A percentile compares a stretch with the other conserved stretches of the same genome.
Conservation (phyloP, 345 rosid species). For the Corymbia maculata region DNA sequence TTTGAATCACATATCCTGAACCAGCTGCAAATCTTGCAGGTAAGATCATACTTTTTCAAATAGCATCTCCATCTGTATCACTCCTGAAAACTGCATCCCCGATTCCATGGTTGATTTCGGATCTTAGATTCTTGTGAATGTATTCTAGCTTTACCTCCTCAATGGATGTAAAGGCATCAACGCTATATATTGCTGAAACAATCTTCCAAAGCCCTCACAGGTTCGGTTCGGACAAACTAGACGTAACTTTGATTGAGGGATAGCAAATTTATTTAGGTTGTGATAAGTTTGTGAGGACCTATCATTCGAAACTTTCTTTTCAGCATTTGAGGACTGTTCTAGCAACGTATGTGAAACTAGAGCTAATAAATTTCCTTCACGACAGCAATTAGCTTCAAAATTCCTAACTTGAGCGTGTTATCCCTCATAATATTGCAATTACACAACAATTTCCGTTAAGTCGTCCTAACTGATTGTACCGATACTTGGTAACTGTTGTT, state of each 20-base stretch:
- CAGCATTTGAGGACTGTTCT: background rate
- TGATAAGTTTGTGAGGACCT: background rate
- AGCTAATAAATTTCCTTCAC: background rate
- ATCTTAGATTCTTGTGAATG: background rate
- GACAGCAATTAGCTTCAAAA: background rate
- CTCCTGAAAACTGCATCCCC: background rate
- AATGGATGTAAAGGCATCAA: background rate
- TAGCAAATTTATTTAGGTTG: background rate
- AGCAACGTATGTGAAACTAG: background rate
- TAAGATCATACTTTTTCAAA: background rate
- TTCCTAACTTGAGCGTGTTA: background rate
- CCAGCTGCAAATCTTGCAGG: background rate
- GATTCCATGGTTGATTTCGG: background rate
- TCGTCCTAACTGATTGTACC: background rate
- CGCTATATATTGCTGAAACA: background rate
- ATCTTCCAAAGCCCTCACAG: background rate
- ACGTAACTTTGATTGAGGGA: background rate
- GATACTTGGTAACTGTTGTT: background rate
- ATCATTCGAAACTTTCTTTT: background rate
- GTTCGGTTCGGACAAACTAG: background rate
- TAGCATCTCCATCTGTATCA: background rate
- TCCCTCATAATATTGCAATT: background rate
- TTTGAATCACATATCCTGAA: background rate
- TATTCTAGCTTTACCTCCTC: background rate
- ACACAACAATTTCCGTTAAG: background rate